Evolutionary conservation across 2,329 filamentous ascomycete species (phyloP), one percentile per base, ranked within the genome.

Genomic region (Colletotrichum tabaci): DNA sequence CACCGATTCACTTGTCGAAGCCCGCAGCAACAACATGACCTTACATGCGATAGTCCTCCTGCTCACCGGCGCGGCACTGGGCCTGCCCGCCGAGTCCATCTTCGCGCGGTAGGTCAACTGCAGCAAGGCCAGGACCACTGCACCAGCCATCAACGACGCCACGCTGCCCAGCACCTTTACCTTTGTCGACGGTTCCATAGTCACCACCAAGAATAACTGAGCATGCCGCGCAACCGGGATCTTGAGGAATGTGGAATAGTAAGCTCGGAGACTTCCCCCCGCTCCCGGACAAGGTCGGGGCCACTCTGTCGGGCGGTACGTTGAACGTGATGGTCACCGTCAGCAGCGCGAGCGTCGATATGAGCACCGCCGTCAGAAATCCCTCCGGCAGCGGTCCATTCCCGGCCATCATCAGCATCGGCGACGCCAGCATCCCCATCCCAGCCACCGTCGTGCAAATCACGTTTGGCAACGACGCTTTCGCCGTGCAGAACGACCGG

Each of bases 381-480:
- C 80, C 82, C 8, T 80, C 77, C 35, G 84, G 86, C 65, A 83
- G 77, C 42, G 63, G 68, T 1, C 87, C 88, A 2, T 86, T 85
- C 76, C 87, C 88, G 8, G 88, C 88, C 71, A 87, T 91, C 78
- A 89, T 91, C 75, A 85, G 84, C 63, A 87, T 88, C 74, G 89
- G 87, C 52, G 87, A 82, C 49, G 79, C 85, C 9, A 88, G 85
- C 72, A 83, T 92, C 61, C 88, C 89, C 18, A 82, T 89, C 61
- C 88, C 88, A 2, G 81, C 79, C 46, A 84, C 81, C 60, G 85
- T 91, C 38, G 89, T 86, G 47, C 87, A 85, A 67, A 88, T 91
- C 76, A 87, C 81, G 73, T 91, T 91, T 80, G 84, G 85, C 80
- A 91, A 90, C 78, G 85, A 89, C 76, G 83, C 85, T 38, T 87